Evolutionary conservation across 768 basidiomycete species (phyloP).

Genomic region (Tephrocybe sp.): DNA sequence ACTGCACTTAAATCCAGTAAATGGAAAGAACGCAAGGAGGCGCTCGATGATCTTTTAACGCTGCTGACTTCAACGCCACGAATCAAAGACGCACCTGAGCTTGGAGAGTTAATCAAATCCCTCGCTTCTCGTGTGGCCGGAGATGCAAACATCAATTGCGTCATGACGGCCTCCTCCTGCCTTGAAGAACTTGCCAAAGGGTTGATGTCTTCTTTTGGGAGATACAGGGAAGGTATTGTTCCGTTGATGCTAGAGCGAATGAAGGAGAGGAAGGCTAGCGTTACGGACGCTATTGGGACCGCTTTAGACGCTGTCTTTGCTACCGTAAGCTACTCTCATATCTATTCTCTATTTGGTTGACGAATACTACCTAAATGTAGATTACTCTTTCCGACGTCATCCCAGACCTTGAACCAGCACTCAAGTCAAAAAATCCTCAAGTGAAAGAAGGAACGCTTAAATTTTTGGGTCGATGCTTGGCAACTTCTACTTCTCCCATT

Average conservation of each 20-base stretch:
- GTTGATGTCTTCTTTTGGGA: constrained; percentile 69
- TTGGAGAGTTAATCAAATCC: constrained; percentile 72
- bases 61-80: constrained; percentile 67
- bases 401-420: constrained; percentile 72
- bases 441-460: constrained; percentile 92
- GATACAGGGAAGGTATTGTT: constrained; percentile 69
- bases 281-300: constrained; percentile 84
- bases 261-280: constrained; percentile 91
- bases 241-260: constrained; percentile 80
- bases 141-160: constrained; percentile 95
- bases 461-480: constrained; percentile 78
- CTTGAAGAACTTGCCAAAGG: constrained; percentile 86
- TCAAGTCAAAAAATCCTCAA: constrained; percentile 93
- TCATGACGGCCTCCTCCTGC: constrained; percentile 82
- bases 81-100: constrained; percentile 77
- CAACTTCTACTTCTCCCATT: constrained; percentile 67
- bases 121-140: constrained; percentile 78
- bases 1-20: constrained; percentile 82
- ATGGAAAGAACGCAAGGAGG: constrained; percentile 98
- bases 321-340: constrained; percentile 55
- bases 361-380: constrained; percentile 37
- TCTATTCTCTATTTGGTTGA: constrained; percentile 3
- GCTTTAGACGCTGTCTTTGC: constrained; percentile 87
- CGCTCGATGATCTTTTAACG: constrained; percentile 76
- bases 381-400: constrained; percentile 76